Base-by-base conservation (phyloP, 2,329 filamentous ascomycete genomes). In the Exophiala bonariae region DNA sequence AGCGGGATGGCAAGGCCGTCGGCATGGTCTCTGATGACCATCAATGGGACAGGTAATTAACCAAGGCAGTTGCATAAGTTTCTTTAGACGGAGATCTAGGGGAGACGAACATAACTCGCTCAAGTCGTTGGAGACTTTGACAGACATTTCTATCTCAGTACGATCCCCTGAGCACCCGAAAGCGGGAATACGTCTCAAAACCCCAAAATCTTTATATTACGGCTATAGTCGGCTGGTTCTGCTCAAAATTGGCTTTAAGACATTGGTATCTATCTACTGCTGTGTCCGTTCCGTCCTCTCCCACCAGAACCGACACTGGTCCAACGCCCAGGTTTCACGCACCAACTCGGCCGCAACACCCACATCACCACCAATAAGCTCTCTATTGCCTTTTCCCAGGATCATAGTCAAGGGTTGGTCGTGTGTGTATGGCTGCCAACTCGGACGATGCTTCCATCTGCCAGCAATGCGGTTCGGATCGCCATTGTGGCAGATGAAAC, bases 331-430 rank as follows among this genome's bases (percentile, higher is more conserved):
- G 17, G 32, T 34, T 8, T 34, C 72, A 17, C 66, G 59, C 4
- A 62, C 56, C 52, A 74, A 58, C 48, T 71, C 58, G 3, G 74
- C 72, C 5, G 71, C 55, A 17, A 66, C 59, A 1, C 69, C 72
- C 16, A 55, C 41, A 3, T 56, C 50, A 0, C 74, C 75, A 0
- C 75, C 74, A 34, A 72, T 72, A 6, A 71, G 59, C 51, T 78
- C 74, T 54, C 77, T 69, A 53, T 77, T 78, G 0, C 68, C 74
- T 28, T 72, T 63, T 0, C 75, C 74, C 17, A 78, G 64, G 0
- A 72, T 49, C 72, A 78, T 73, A 0, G 70, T 67, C 18, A 59
- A 53, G 1, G 59, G 59, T 3, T 55, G 36, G 3, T 41, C 44
- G 8, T 17, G 18, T 3, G 52, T 52, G 45, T 71, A 75, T 0